Base-by-base conservation (phyloP, 768 basidiomycete species). In the Auriscalpium vulgare region DNA sequence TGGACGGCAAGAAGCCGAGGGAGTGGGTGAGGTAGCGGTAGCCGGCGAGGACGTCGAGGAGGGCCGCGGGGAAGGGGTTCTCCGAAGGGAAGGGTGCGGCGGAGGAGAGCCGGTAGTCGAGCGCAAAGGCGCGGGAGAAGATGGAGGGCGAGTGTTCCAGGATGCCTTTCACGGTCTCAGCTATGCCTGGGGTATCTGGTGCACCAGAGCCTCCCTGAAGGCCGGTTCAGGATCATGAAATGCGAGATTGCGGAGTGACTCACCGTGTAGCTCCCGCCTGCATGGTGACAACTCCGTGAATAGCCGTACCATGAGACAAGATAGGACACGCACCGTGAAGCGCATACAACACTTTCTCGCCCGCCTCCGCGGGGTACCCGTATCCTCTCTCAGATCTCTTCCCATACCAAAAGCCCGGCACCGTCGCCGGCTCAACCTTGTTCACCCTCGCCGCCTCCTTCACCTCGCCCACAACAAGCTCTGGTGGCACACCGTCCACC, bases 31-130 rank as follows among this genome's bases (percentile, higher is more conserved):
- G 82, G 66, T 91, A 85, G 47, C 77, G 70, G 67, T 91, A 93
- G 8, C 84, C 88, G 1, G 85, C 79, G 10, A 91, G 69, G 3
- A 81, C 83, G 64, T 93, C 89, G 13, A 92, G 70, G 0, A 93
- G 73, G 17, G 86, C 86, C 0, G 85, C 74, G 0, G 90, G 90
- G 73, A 92, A 92, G 8, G 87, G 78, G 58, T 83, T 74, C 5
- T 69, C 69, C 11, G 72, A 67, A 34, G 65, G 58, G 63, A 70
- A 70, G 47, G 57, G 55, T 29, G 80, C 75, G 11, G 69, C 65
- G 7, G 80, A 70, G 40, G 82, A 80, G 46, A 85, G 77, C 6
- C 88, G 83, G 67, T 92, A 93, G 68, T 54, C 53, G 53, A 54
- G 34, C 17, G 35, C 47, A 17, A 47, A 54, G 34, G 44, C 21